These are phyloP conservation scores for Colletotrichum karsti DNA, from an alignment of 2,329 filamentous ascomycete genomes.

Conservation along the genomic window DNA sequence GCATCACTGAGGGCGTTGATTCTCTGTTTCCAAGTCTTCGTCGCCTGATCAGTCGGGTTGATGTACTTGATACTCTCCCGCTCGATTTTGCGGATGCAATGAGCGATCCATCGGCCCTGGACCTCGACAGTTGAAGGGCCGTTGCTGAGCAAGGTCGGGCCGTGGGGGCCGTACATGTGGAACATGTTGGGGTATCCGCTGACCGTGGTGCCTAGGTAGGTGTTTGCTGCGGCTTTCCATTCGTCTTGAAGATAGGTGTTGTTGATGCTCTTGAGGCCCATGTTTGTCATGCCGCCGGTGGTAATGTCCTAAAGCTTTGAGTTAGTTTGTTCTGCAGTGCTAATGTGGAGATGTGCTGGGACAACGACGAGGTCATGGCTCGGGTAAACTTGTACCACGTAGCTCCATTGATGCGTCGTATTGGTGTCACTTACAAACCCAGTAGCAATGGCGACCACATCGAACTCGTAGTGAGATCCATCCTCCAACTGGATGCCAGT, in stretches of 20 bases:
- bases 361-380: neutral
- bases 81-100: conserved; percentile 58
- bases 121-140: conserved; percentile 62
- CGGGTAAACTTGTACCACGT: neutral
- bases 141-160: conserved; percentile 63
- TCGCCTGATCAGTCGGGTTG: conserved; percentile 54
- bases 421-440: conserved; percentile 48
- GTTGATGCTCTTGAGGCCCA: conserved; percentile 52
- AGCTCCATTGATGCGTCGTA: neutral
- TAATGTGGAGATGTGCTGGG: neutral
- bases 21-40: conserved; percentile 56
- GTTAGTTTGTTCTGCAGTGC: neutral
- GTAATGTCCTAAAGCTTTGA: neutral
- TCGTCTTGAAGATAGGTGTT: conserved; percentile 47
- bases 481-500: conserved; percentile 49
- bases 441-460: conserved; percentile 54
- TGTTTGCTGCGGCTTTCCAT: conserved; percentile 49
- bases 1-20: conserved; percentile 55
- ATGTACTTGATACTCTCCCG: conserved; percentile 56
- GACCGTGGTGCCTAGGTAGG: conserved; percentile 54
- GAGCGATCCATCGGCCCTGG: conserved; percentile 65
- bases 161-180: conserved; percentile 64
- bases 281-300: conserved; percentile 49
- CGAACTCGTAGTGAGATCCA: conserved; percentile 50
- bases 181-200: conserved; percentile 60